Evolutionary conservation across 257 asterid genomes (phyloP), one percentile per base, ranked within the genome.

Genomic region (Solanum rostratum): DNA sequence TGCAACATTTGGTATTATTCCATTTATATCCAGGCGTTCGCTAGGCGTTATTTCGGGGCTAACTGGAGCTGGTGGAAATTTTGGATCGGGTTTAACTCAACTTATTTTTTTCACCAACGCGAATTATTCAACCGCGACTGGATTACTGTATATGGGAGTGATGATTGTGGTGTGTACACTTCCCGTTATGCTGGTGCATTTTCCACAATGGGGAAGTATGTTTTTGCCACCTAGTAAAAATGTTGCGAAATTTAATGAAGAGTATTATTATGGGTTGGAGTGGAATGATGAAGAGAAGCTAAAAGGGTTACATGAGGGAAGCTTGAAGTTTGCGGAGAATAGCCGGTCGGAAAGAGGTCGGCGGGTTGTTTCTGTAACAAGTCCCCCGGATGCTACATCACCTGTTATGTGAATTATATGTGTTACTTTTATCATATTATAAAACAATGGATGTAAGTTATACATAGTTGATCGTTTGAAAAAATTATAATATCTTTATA

Each of bases 121-220:
- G 10, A 86, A 50, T 27, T 88, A 85, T 50, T 86, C 95, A 5
- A 92, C 93, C 3, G 90, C 91, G 5, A 86, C 59, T 27, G 94
- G 94, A 84, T 79, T 92, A 76, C 78, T 53, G 3, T 49, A 22
- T 78, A 92, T 91, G 95, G 95, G 95, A 39, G 45, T 92, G 6
- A 90, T 91, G 92, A 90, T 90, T 22, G 86, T 91, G 18, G 89
- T 86, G 7, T 90, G 94, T 68, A 92, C 95, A 5, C 63, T 86
- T 69, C 94, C 93, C 19, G 88, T 85, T 84, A 83, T 86, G 43
- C 6, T 86, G 49, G 92, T 92, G 84, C 92, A 92, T 57, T 92
- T 92, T 69, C 95, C 93, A 37, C 95, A 92, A 84, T 92, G 95
- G 95, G 95, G 95, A 78, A 91, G 95, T 88, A 91, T 91, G 93